A percentile compares a stretch with the other conserved stretches of the same genome.
Conservation (phyloP, 257 asterid species). For the Ilex asprella region DNA sequence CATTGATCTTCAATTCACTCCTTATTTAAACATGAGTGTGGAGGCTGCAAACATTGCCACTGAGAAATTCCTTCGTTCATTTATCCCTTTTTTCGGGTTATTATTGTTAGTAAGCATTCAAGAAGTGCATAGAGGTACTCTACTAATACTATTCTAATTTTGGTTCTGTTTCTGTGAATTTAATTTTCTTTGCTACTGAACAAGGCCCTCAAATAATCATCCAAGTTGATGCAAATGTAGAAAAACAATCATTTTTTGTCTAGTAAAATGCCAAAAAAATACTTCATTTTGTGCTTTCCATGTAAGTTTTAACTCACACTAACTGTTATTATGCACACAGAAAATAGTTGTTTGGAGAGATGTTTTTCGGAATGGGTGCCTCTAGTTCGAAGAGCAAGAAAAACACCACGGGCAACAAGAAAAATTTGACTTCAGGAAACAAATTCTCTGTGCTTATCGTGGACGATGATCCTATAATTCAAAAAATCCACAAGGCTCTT, state of each 20-base stretch:
- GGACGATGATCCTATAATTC: slow-evolving; percentile 33
- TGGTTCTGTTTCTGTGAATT: too few relatives aligned
- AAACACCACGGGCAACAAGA: background rate
- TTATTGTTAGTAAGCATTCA: background rate
- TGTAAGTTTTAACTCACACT: too few relatives aligned
- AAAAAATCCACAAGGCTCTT: slow-evolving; percentile 23
- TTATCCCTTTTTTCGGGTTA: background rate
- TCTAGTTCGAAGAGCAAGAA: slow-evolving; percentile 1
- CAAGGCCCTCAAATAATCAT: too few relatives aligned
- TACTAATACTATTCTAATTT: too few relatives aligned
- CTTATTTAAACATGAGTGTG: background rate
- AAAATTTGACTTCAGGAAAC: background rate
- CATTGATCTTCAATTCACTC: background rate
- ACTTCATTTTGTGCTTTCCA: too few relatives aligned
- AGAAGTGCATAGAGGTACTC: background rate
- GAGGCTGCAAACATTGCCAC: background rate
- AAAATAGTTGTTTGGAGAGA: background rate
- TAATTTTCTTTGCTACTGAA: too few relatives aligned
- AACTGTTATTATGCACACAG: background rate
- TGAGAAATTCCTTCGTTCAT: background rate
- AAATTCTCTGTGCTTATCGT: slow-evolving; percentile 36
- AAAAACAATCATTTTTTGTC: too few relatives aligned
- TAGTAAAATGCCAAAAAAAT: too few relatives aligned
- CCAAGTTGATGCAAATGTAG: too few relatives aligned
- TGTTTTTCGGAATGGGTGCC: background rate